Conservation (phyloP, 1,284 basidiomycete genomes). For the Cerrena zonata region DNA sequence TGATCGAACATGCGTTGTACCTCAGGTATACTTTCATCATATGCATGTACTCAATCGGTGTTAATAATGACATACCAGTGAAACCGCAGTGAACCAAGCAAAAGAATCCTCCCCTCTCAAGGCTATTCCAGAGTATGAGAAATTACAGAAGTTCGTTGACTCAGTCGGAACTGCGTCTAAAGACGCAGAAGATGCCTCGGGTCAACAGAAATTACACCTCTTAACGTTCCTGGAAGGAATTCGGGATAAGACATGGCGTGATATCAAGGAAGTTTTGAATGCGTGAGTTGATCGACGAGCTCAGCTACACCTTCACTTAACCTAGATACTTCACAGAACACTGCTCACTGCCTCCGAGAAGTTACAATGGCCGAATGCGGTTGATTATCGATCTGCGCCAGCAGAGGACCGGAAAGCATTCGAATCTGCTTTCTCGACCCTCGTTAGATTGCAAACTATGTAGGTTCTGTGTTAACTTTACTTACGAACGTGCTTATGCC, state of each 20-base stretch:
- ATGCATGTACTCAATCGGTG: conserved; percentile 5
- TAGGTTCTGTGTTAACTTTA: conserved; percentile 33
- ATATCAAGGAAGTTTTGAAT: conserved; percentile 62
- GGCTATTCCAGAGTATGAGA: conserved; percentile 53
- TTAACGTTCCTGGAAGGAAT: conserved; percentile 54
- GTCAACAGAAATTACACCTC: conserved; percentile 48
- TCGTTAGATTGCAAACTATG: conserved; percentile 75
- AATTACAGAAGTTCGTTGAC: conserved; percentile 55
- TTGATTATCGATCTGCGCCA: conserved; percentile 54
- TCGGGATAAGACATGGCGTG: conserved; percentile 65
- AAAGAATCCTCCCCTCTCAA: conserved; percentile 33
- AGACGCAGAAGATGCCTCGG: conserved; percentile 40
- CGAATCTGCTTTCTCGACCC: conserved; percentile 66
- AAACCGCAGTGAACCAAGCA: conserved; percentile 47
- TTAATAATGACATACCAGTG: conserved; percentile 38
- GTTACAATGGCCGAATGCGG: conserved; percentile 75
- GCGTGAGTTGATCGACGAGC: conserved; percentile 38
- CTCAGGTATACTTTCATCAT: conserved; percentile 56
- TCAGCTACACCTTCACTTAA: too few species aligned
- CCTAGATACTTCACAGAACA: conserved; percentile 36
- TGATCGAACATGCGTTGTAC: conserved; percentile 65
- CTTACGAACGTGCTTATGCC: not conserved
- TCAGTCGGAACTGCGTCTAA: conserved; percentile 40
- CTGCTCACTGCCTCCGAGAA: conserved; percentile 63
- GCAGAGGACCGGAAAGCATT: conserved; percentile 56